Evolutionary conservation across 2,329 filamentous ascomycete genomes (phyloP), one percentile per base, ranked within the genome.

Genomic region (Berkeleyomyces basicola): DNA sequence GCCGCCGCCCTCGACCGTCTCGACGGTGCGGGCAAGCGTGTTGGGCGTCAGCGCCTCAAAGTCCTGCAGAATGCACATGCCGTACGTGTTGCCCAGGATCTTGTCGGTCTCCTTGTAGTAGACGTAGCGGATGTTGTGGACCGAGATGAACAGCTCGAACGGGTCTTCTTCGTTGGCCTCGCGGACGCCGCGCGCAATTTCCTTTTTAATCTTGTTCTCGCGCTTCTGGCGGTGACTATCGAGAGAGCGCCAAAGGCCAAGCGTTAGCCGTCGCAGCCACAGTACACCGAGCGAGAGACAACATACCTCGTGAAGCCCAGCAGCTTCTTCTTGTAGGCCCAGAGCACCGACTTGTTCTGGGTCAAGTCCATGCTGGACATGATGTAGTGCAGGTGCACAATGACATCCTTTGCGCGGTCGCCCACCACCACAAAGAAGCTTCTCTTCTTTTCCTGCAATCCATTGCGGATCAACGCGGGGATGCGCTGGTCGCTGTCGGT

Each of bases 61-160:
- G 71, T 99, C 93, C 74, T 99, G 93, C 68, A 99, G 76, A 67
- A 99, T 95, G 73, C 90, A 96, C 89, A 96, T 96, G 71, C 92
- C 92, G 71, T 93, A 99, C 51, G 93, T 99, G 73, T 97, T 95
- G 72, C 93, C 93, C 63, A 97, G 76, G 71, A 99, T 96, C 79
- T 96, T 97, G 70, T 99, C 93, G 37, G 93, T 97, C 77, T 99
- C 93, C 76, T 99, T 99, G 79, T 99, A 99, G 80, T 96, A 99
- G 64, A 93, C 90, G 81, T 99, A 99, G 74, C 93, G 88, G 72
- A 99, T 96, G 74, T 96, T 90, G 77, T 97, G 88, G 63, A 96
- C 84, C 64, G 90, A 93, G 69, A 97, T 87, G 75, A 97, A 99
- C 62, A 97, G 82, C 76, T 99, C 93, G 77, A 99, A 99, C 0